Base-by-base conservation (phyloP, 2,329 filamentous ascomycete species). In the Exophiala spinifera region DNA sequence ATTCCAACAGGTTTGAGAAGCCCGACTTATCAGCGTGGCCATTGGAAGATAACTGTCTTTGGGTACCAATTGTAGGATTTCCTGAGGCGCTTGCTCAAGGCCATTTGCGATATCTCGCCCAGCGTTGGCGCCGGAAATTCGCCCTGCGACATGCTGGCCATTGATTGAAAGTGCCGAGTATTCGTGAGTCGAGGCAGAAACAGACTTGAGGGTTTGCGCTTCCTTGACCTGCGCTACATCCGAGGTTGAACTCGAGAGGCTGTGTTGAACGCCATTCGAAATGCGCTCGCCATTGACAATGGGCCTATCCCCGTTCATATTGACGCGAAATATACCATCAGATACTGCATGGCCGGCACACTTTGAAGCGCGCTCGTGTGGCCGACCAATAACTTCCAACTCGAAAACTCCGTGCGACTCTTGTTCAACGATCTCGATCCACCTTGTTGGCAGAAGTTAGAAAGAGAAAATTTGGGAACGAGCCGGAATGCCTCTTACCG, bases 1-100 rank as follows among this genome's bases (percentile, higher is more conserved):
- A 67, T 89, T 89, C 71, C 91, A 91, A 46, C 88, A 90, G 65
- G 86, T 84, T 70, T 96, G 91, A 31, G 89, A 86, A 34, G 94
- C 80, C 62, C 94, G 85, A 60, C 84, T 82, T 49, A 97, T 79
- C 43, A 99, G 75, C 13, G 80, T 80, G 3, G 85, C 84, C 17
- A 97, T 78, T 3, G 89, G 85, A 52, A 92, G 79, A 68, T 64
- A 64, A 34, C 51, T 57, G 25, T 63, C 62, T 39, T 59, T 56
- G n/a, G 59, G 53, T 23, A 64, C 55, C 13, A 60, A 43, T 13
- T 56, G 46, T 15, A 61, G 40, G 33, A 60, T 58, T 17, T 63
- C 60, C 19, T 39, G 23, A 11, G 59, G 56, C 28, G 59, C 53
- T 17, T 51, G 21, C 33, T 48, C 36, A n/a, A 31, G 21, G 13